A percentile compares a stretch with the other conserved stretches of the same genome.
These are phyloP conservation scores for Zangia roseola DNA, from an alignment of 768 basidiomycete genomes.

Conservation along the genomic window DNA sequence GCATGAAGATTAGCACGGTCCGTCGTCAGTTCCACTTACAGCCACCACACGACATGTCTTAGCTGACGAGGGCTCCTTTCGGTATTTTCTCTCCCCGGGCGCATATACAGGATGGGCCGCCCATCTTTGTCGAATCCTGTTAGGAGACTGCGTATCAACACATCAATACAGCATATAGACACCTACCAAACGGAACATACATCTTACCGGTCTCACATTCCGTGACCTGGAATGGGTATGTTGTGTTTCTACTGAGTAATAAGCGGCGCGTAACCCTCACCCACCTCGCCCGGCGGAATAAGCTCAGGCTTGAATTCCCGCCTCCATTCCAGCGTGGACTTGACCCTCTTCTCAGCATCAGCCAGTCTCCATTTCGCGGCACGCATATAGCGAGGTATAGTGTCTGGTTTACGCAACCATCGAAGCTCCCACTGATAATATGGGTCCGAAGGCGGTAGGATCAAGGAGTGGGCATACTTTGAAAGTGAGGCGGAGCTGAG, in stretches of 20 bases:
- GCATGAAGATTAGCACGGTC: conserved; percentile 1
- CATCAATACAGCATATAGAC: background rate
- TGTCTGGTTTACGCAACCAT: conserved; percentile 72
- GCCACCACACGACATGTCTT: conserved; percentile 80
- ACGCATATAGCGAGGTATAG: conserved; percentile 70
- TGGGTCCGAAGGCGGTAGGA: conserved; percentile 63
- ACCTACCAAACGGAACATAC: conserved; percentile 39
- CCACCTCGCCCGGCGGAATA: conserved; percentile 73
- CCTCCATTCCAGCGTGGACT: conserved; percentile 80
- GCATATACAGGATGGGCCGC: conserved; percentile 86
- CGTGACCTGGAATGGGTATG: conserved; percentile 44
- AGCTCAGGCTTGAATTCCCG: conserved; percentile 83
- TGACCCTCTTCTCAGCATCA: conserved; percentile 77
- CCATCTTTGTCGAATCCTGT: conserved; percentile 86
- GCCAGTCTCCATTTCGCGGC: conserved; percentile 81
- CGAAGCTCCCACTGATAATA: conserved; percentile 77
- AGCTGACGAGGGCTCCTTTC: conserved; percentile 74
- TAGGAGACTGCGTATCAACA: conserved; percentile 56
- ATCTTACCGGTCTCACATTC: conserved; percentile 89
- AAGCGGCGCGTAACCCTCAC: conserved; percentile 1
- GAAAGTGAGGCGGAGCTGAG: background rate
- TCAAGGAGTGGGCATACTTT: conserved; percentile 66
- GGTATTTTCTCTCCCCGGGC: conserved; percentile 86
- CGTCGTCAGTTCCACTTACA: conserved; percentile 48
- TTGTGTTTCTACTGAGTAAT: conserved; percentile 1